These are phyloP conservation scores for Clavispora vitiphila DNA, from an alignment of 805 yeast species.

Conservation along the genomic window DNA sequence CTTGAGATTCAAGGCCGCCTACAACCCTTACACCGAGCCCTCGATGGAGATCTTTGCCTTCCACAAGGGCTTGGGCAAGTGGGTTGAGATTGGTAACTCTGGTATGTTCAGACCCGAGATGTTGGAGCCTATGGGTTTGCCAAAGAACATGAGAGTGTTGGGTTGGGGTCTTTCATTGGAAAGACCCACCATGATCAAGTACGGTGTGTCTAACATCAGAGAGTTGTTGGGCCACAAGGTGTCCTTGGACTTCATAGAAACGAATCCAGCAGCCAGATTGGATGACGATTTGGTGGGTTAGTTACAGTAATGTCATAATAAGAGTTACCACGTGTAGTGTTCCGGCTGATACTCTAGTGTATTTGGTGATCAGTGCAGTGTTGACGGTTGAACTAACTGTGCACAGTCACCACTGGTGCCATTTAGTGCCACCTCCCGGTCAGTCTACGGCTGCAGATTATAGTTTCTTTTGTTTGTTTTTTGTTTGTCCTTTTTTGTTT, in stretches of 20 bases:
- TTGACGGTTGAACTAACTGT: background rate
- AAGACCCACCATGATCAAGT: slow-evolving; percentile 99
- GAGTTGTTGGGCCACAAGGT: slow-evolving; percentile 97
- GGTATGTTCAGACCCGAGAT: slow-evolving; percentile 99
- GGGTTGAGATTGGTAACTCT: slow-evolving; percentile 99
- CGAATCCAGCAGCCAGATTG: slow-evolving; percentile 95
- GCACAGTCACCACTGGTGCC: too few species aligned
- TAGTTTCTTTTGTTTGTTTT: too few species aligned
- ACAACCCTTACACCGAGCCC: slow-evolving; percentile 99
- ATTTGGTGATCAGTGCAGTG: background rate
- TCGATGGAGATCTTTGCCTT: slow-evolving; percentile 95
- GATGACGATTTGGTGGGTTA: slow-evolving; percentile 47
- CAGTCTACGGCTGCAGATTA: too few species aligned
- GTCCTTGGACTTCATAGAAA: slow-evolving; percentile 86
- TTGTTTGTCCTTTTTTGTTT: too few species aligned
- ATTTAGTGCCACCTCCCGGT: too few species aligned
- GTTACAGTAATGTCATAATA: background rate
- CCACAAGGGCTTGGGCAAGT: slow-evolving; percentile 89
- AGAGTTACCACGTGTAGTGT: background rate
- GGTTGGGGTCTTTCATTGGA: slow-evolving; percentile 98
- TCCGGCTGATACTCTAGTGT: too few species aligned
- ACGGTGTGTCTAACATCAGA: slow-evolving; percentile 91
- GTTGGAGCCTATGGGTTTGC: slow-evolving; percentile 98
- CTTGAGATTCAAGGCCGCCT: slow-evolving; percentile 96
- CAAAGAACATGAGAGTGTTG: slow-evolving; percentile 85